These are phyloP conservation scores for Cryptosporidium sp. DNA, from an alignment of 169 alveolate genomes.

Conservation along the genomic window DNA sequence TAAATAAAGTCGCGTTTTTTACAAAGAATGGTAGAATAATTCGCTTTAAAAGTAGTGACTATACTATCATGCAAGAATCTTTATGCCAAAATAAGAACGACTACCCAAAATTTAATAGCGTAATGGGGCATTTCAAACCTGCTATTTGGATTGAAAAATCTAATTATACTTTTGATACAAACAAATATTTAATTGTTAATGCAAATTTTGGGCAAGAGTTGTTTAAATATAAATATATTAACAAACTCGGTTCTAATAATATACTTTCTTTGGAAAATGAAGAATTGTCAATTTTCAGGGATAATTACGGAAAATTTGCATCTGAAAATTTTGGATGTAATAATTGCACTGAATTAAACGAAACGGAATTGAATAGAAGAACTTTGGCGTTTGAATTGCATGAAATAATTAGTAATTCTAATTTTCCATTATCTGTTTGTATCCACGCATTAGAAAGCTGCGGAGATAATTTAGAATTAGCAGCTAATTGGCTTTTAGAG, in stretches of 20 bases:
- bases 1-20: constrained; percentile 46
- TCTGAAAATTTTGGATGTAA: neutral
- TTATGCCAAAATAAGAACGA: neutral
- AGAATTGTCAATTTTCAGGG: neutral
- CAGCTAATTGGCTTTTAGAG: constrained; percentile 79
- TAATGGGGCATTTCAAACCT: constrained; percentile 69
- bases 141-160: constrained; percentile 75
- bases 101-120: neutral
- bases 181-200: constrained; percentile 16
- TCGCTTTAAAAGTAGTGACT: neutral
- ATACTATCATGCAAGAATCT: neutral
- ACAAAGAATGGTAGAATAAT: constrained; percentile 77
- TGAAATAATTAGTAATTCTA: constrained; percentile 77
- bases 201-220: constrained; percentile 78
- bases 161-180: neutral
- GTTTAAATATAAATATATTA: constrained; percentile 52
- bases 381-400: constrained; percentile 76
- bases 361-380: constrained; percentile 78
- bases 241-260: constrained; percentile 41
- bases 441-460: constrained; percentile 75
- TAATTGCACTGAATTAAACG: constrained; percentile 25
- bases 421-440: constrained; percentile 76
- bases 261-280: constrained; percentile 31
- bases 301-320: neutral
- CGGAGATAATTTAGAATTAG: constrained; percentile 76